Evolutionary conservation across 352 stramenopile genomes (phyloP).

Genomic region (Peronospora tabacina): DNA sequence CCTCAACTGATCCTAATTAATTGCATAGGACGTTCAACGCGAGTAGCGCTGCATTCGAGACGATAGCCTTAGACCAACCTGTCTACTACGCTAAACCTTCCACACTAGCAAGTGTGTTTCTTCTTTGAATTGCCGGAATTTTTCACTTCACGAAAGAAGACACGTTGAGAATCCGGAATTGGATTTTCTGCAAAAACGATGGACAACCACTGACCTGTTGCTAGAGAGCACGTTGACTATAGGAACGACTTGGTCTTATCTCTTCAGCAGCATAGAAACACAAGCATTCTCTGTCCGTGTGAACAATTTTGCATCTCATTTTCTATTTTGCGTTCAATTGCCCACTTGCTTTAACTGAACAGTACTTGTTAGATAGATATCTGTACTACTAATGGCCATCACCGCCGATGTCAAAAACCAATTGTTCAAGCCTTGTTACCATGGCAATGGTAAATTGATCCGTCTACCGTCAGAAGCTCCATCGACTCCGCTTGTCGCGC

Average conservation of each 20-base stretch:
- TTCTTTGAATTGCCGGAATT: background rate
- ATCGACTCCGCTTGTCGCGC: constrained; percentile 5
- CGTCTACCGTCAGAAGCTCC: constrained; percentile 23
- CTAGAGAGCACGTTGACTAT: constrained; percentile 18
- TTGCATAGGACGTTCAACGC: constrained; percentile 1
- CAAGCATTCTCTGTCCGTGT: constrained; percentile 1
- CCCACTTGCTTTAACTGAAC: background rate
- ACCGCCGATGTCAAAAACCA: constrained; percentile 43
- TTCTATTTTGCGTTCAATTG: constrained; percentile 12
- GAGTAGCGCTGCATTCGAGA: constrained; percentile 16
- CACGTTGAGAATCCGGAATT: constrained; percentile 8
- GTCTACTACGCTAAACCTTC: no score
- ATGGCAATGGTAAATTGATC: constrained; percentile 26
- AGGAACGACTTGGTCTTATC: constrained; percentile 13
- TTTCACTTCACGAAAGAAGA: constrained; percentile 6
- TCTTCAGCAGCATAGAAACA: constrained; percentile 3
- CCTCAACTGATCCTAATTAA: constrained; percentile 12
- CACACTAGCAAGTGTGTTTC: background rate
- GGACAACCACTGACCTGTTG: constrained; percentile 14
- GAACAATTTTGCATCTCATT: constrained; percentile 25
- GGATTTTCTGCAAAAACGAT: constrained; percentile 22
- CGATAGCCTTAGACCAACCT: constrained; percentile 3
- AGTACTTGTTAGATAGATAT: no score
- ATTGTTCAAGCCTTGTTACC: constrained; percentile 27
- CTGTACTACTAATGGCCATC: constrained; percentile 28